Evolutionary conservation across 176 grass and related monocot species (phyloP).

Genomic region (Juncus effusus): DNA sequence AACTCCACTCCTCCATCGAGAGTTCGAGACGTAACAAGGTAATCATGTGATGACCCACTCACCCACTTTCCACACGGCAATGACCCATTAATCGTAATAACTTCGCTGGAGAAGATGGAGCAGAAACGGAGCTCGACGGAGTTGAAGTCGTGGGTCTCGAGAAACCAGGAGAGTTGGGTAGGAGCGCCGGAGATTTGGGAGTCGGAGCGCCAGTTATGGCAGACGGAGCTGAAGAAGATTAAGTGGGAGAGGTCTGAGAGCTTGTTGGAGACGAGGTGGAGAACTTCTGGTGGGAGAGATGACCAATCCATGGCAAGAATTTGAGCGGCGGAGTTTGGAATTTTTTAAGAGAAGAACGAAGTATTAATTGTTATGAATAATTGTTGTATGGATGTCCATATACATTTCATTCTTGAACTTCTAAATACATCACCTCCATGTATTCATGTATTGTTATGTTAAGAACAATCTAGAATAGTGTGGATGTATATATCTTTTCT

Average conservation of each 20-base stretch:
- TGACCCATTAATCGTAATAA: neutral
- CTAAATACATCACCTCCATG: too few relatives aligned
- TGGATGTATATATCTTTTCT: too few relatives aligned
- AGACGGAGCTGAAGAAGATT: constrained; percentile 3
- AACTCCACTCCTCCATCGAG: neutral
- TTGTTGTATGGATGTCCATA: too few relatives aligned
- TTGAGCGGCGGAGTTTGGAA: neutral
- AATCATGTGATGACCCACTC: constrained; percentile 2
- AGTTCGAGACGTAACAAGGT: neutral
- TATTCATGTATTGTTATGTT: too few relatives aligned
- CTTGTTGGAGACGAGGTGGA: constrained; percentile 12
- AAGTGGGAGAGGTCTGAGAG: neutral
- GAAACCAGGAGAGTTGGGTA: constrained; percentile 20
- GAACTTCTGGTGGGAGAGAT: neutral
- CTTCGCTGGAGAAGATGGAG: neutral
- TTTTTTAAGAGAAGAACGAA: too few relatives aligned
- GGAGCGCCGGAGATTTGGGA: neutral
- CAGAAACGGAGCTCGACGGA: neutral
- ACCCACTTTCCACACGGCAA: neutral
- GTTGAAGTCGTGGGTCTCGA: neutral
- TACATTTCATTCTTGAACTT: too few relatives aligned
- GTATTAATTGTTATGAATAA: too few relatives aligned
- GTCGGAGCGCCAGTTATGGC: neutral
- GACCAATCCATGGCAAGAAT: constrained; percentile 16
- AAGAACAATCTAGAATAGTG: too few relatives aligned